These are phyloP conservation scores for Xylaria palmicola DNA, from an alignment of 495 filamentous ascomycete genomes.

Conservation along the genomic window DNA sequence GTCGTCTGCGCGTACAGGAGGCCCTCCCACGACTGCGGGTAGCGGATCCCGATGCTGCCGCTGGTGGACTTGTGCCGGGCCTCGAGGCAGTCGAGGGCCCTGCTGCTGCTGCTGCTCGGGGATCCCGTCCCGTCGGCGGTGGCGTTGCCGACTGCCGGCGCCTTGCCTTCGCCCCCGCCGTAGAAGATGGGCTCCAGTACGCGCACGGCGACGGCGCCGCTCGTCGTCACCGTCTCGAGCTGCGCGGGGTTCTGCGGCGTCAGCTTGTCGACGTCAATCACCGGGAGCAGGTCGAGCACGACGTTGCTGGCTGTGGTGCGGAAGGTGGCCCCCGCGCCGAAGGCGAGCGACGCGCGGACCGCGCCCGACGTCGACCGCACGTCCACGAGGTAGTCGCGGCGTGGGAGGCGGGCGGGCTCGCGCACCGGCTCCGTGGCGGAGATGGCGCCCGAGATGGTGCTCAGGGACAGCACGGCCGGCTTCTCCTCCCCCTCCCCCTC, in stretches of 20 bases:
- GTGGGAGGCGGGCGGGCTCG: slow-evolving; percentile 26
- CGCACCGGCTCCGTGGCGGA: slow-evolving; percentile 37
- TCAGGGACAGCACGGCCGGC: slow-evolving; percentile 35
- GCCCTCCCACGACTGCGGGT: slow-evolving; percentile 45
- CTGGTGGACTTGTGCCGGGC: slow-evolving; percentile 35
- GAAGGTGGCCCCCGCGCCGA: slow-evolving; percentile 23
- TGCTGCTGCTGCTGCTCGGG: too few species aligned
- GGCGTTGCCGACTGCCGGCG: background rate
- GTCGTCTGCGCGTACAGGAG: slow-evolving; percentile 27
- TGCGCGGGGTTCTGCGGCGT: background rate
- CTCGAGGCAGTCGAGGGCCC: slow-evolving; percentile 26
- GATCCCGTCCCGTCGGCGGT: too few species aligned
- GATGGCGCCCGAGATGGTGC: slow-evolving; percentile 36
- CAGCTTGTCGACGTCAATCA: slow-evolving; percentile 23
- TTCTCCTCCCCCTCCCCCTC: too few species aligned
- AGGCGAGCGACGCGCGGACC: slow-evolving; percentile 32
- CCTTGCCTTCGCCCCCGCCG: background rate
- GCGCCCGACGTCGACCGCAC: slow-evolving; percentile 36
- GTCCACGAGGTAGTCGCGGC: slow-evolving; percentile 42
- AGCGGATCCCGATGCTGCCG: slow-evolving; percentile 32
- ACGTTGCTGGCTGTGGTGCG: slow-evolving; percentile 30
- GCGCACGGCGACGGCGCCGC: slow-evolving; percentile 28
- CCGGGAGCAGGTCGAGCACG: slow-evolving; percentile 35
- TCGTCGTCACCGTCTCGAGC: slow-evolving; percentile 34
- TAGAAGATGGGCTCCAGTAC: slow-evolving; percentile 41